Base-by-base conservation (phyloP, 208 protist genomes). In the Zelonia costaricensis region DNA sequence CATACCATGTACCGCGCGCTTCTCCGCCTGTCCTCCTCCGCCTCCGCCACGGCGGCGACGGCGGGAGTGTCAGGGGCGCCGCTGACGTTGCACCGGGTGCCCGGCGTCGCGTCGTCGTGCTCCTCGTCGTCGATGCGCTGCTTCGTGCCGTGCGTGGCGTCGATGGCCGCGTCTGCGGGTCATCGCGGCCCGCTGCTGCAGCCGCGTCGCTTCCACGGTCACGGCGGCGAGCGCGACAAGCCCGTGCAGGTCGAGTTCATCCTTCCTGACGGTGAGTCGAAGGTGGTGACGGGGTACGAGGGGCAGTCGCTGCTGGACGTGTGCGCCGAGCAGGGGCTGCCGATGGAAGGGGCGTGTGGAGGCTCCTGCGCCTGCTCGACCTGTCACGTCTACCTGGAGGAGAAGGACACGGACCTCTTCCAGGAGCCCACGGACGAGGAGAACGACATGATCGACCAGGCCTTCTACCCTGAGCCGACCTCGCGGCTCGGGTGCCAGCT, bases 291-390 rank as follows among this genome's bases (percentile, higher is more conserved):
- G 18, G 86, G 69, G 20, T 95, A 96, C 54, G 89, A 95, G 13
- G 98, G 98, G n/a, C 86, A 97, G 54, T 90, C 75, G n/a, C 62
- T 99, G 7, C 80, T 99, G 23, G 95, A 98, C 31, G 86, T 98
- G 30, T 94, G 94, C 33, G 86, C 93, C 36, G 87, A 91, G 44
- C 86, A 98, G 49, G 91, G 92, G 30, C 74, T 99, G 46, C 95
- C 98, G 28, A 89, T 99, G 49, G 97, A 99, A 64, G 97, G 95
- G 0, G 97, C 97, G 20, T 99, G 97, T 60, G 97, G 96, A 16
- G 91, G 91, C 13, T 97, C 92, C 5, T 94, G 97, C 40, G 98
- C 98, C 30, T 99, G 98, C 73, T 98, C 95, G 35, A 99, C 98
- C n/a, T 99, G 98, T 67, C 98, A 99, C 62, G 91, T 99, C 10